phyloP scores from a whole-genome alignment of 2,329 filamentous ascomycete genomes.

The Apiospora rasikravindrae region DNA sequence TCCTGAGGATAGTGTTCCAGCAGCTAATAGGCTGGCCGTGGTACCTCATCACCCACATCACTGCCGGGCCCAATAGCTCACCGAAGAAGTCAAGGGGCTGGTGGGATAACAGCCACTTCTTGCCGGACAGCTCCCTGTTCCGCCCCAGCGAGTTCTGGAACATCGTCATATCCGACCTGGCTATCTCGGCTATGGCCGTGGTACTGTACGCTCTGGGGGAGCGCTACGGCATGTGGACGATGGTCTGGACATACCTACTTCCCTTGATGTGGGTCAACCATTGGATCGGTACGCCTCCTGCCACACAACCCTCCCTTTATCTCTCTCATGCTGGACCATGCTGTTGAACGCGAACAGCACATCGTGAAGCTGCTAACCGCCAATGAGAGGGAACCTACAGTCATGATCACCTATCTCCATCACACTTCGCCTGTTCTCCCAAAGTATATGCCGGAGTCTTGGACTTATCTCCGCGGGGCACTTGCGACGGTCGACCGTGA shows the following conservation, averaged over 20 bases:
- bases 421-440: conserved; percentile 58
- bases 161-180: conserved; percentile 63
- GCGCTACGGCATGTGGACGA: conserved; percentile 58
- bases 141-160: conserved; percentile 57
- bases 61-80: conserved; percentile 51
- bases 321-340: conserved; percentile 18
- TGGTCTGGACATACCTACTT: conserved; percentile 63
- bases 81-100: conserved; percentile 45
- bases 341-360: neutral
- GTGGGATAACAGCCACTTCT: conserved; percentile 59
- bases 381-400: conserved; percentile 40
- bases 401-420: conserved; percentile 78
- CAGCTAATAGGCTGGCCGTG: conserved; percentile 68
- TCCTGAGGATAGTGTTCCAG: conserved; percentile 60
- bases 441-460: conserved; percentile 59
- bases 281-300: conserved; percentile 61
- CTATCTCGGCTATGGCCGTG: conserved; percentile 54
- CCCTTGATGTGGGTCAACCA: conserved; percentile 74
- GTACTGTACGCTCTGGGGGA: conserved; percentile 58
- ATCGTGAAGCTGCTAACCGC: conserved; percentile 1
- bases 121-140: conserved; percentile 64
- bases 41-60: conserved; percentile 65
- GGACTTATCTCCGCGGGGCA: conserved; percentile 67
- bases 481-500: conserved; percentile 66
- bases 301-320: conserved; percentile 5